Percentiles rank a stretch among this genome's conserved stretches.
Evolutionary conservation across 768 basidiomycete genomes (phyloP).

Genomic region (Scleroderma citrinum): DNA sequence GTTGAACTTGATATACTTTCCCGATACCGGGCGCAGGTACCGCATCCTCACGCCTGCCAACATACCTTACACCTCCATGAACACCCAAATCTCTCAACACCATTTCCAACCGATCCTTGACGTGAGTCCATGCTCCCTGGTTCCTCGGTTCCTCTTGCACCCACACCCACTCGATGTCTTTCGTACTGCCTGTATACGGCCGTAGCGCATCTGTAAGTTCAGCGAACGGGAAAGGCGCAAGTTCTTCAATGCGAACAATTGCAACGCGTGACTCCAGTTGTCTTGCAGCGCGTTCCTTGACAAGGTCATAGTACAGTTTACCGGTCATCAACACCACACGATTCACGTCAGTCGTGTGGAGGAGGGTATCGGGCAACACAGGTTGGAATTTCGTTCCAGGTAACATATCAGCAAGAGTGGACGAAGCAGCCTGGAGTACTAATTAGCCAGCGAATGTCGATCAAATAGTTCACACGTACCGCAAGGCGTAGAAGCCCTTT

Average conservation of each 20-base stretch:
- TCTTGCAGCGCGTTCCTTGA: slow-evolving; percentile 55
- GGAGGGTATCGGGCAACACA: slow-evolving; percentile 48
- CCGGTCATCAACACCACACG: slow-evolving; percentile 75
- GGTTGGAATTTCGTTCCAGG: slow-evolving; percentile 60
- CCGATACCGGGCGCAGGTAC: slow-evolving; percentile 77
- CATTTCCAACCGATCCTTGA: slow-evolving; percentile 46
- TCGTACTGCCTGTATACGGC: slow-evolving; percentile 38
- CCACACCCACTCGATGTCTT: slow-evolving; percentile 43
- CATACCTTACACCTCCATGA: slow-evolving; percentile 39
- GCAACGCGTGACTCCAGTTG: slow-evolving; percentile 49
- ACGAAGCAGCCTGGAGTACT: slow-evolving; percentile 60
- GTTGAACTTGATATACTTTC: slow-evolving; percentile 59
- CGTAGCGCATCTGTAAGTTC: slow-evolving; percentile 41
- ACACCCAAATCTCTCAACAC: slow-evolving; percentile 42
- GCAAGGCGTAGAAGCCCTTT: slow-evolving; percentile 77
- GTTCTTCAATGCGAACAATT: slow-evolving; percentile 76
- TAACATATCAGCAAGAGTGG: slow-evolving; percentile 55
- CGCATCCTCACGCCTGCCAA: slow-evolving; percentile 66
- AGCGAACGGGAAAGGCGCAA: slow-evolving; percentile 81
- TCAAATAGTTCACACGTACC: slow-evolving; percentile 37
- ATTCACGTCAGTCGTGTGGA: slow-evolving; percentile 35
- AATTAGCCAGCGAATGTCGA: neutral
- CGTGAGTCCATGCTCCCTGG: slow-evolving; percentile 76
- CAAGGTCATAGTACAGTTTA: slow-evolving; percentile 85
- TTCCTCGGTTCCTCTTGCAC: slow-evolving; percentile 88